phyloP scores from a whole-genome alignment of 1,139 yeast species.

The Protomyces pachydermus region DNA sequence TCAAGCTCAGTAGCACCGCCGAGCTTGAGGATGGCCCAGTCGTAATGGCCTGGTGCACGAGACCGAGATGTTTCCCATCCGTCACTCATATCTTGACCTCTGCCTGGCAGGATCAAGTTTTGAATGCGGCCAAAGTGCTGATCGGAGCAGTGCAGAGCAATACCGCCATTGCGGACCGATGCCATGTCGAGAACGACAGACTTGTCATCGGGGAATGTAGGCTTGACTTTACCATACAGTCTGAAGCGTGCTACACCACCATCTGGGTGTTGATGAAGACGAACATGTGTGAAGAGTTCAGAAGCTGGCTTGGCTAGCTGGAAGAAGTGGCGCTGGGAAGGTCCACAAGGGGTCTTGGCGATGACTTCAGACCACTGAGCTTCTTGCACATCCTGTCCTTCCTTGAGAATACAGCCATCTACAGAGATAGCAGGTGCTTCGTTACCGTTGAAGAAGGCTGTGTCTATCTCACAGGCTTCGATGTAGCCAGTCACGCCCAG shows the following conservation, averaged over 20 bases:
- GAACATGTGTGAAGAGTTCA: conserved; percentile 63
- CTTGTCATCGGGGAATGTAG: conserved; percentile 52
- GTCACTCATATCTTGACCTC: conserved; percentile 94
- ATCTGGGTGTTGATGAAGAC: conserved; percentile 89
- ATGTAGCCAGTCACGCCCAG: conserved; percentile 80
- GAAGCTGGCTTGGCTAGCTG: conserved; percentile 54
- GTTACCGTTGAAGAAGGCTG: conserved; percentile 89
- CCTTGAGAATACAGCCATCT: conserved; percentile 55
- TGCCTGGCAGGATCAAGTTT: conserved; percentile 81
- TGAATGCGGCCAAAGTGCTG: conserved; percentile 92
- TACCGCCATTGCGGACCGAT: conserved; percentile 80
- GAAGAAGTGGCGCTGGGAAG: conserved; percentile 79
- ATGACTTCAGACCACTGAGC: conserved; percentile 66
- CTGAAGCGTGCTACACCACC: conserved; percentile 96
- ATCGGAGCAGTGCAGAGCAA: conserved; percentile 73
- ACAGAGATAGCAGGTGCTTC: conserved; percentile 88
- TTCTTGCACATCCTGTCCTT: conserved; percentile 37
- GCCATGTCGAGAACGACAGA: conserved; percentile 63
- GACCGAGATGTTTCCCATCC: conserved; percentile 98
- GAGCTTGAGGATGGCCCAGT: conserved; percentile 79
- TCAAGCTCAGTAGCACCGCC: conserved; percentile 56
- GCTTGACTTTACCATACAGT: conserved; percentile 73
- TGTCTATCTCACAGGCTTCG: conserved; percentile 81
- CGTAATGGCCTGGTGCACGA: conserved; percentile 72
- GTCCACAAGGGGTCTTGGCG: conserved; percentile 73